Evolutionary conservation across 1,139 yeast species (phyloP).

Genomic region (Kurtzmaniella natalensis): DNA sequence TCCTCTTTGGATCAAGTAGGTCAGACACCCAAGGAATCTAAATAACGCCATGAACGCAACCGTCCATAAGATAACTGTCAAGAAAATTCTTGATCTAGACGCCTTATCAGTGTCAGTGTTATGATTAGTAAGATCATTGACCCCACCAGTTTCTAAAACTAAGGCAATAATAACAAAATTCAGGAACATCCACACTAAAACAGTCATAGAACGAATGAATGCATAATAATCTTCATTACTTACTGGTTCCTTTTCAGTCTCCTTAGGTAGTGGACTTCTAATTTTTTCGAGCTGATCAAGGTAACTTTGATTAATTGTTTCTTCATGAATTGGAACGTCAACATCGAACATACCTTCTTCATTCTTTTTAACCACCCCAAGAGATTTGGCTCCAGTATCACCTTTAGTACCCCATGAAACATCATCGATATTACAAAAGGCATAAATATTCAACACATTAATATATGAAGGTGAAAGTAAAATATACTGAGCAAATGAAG

Average conservation of each 20-base stretch:
- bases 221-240: constrained; percentile 71
- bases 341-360: constrained; percentile 65
- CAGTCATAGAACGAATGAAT: constrained; percentile 73
- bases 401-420: constrained; percentile 52
- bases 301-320: constrained; percentile 59
- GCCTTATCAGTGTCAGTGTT: constrained; percentile 15
- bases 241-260: constrained; percentile 32
- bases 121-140: constrained; percentile 30
- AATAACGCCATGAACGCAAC: constrained; percentile 78
- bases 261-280: constrained; percentile 31
- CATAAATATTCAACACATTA: constrained; percentile 46
- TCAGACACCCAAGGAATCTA: constrained; percentile 63
- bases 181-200: constrained; percentile 73
- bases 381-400: constrained; percentile 40
- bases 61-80: constrained; percentile 73
- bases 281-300: constrained; percentile 62
- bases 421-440: constrained; percentile 49
- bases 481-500: constrained; percentile 43
- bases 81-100: constrained; percentile 44
- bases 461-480: constrained; percentile 45
- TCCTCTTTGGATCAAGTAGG: constrained; percentile 48
- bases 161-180: constrained; percentile 69
- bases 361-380: constrained; percentile 57
- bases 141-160: constrained; percentile 68
- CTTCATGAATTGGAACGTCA: constrained; percentile 62